These are phyloP conservation scores for Trametes gibbosa DNA, from an alignment of 768 basidiomycete species.

Conservation along the genomic window DNA sequence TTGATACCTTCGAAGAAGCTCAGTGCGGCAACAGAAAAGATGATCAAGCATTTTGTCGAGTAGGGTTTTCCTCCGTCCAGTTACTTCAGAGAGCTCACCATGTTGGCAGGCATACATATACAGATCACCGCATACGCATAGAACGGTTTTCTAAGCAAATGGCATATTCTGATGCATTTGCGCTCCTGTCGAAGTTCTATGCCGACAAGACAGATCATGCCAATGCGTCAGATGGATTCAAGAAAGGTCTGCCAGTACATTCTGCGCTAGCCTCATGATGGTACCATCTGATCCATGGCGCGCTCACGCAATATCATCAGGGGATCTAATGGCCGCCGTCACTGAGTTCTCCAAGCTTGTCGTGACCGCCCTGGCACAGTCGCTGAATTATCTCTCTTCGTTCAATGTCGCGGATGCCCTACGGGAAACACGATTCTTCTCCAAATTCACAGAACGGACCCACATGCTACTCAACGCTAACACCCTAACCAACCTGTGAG, in stretches of 20 bases:
- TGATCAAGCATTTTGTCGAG: conserved; percentile 72
- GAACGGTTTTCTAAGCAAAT: conserved; percentile 58
- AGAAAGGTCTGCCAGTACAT: conserved; percentile 36
- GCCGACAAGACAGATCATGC: conserved; percentile 43
- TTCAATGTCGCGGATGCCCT: conserved; percentile 83
- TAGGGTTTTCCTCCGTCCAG: conserved; percentile 28
- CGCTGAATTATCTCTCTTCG: conserved; percentile 62
- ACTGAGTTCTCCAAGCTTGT: conserved; percentile 69
- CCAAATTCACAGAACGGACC: conserved; percentile 66
- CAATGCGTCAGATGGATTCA: conserved; percentile 43
- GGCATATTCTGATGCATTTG: conserved; percentile 69
- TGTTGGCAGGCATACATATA: conserved; percentile 18
- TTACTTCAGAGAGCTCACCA: not conserved
- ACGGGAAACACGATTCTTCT: conserved; percentile 74
- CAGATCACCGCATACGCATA: conserved; percentile 47
- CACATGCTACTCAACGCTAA: conserved; percentile 91
- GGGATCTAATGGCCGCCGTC: conserved; percentile 57
- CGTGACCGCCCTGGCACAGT: conserved; percentile 69
- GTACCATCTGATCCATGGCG: not conserved
- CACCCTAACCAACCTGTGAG: conserved; percentile 76
- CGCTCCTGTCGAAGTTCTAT: conserved; percentile 64
- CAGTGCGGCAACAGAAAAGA: conserved; percentile 69
- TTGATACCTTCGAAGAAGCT: conserved; percentile 60
- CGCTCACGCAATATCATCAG: conserved; percentile 33
- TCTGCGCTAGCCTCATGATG: not conserved